Conservation (phyloP, 805 yeast genomes). For the Lipomyces spencermartinsiae region DNA sequence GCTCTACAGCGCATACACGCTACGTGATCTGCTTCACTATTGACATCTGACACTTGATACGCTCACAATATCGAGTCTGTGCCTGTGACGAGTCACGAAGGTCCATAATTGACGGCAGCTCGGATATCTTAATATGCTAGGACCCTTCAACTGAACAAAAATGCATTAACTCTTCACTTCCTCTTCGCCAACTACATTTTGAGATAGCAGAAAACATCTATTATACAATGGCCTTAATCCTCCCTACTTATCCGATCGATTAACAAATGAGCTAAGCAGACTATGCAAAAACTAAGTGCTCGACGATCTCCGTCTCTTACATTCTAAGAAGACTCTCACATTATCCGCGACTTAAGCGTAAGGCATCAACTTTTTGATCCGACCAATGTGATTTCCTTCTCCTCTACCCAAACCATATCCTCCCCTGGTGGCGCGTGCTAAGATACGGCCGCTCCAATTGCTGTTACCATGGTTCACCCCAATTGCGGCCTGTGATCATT, state of each 20-base stretch:
- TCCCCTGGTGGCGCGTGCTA: conserved; percentile 18
- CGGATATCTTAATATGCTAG: not conserved
- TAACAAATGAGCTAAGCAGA: not conserved
- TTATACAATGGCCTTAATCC: not conserved
- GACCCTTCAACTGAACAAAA: not conserved
- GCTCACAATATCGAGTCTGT: no score
- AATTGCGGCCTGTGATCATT: conserved; percentile 27
- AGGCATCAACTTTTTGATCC: conserved; percentile 26
- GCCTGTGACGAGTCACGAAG: no score
- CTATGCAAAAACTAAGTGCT: not conserved
- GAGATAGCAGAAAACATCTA: not conserved
- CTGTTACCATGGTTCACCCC: conserved; percentile 34
- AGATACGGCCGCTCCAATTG: conserved; percentile 25
- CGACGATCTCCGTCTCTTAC: no score
- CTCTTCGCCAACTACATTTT: not conserved
- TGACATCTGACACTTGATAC: no score
- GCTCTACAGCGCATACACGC: no score
- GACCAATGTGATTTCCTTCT: conserved; percentile 30
- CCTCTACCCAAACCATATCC: conserved; percentile 30
- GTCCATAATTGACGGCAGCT: no score
- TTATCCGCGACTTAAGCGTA: conserved; percentile 15
- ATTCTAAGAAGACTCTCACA: not conserved
- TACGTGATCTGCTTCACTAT: no score
- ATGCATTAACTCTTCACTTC: not conserved
- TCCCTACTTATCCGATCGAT: not conserved